Base-by-base conservation (phyloP, 139 green algal species). In the Tetradesmus lagerheimii region DNA sequence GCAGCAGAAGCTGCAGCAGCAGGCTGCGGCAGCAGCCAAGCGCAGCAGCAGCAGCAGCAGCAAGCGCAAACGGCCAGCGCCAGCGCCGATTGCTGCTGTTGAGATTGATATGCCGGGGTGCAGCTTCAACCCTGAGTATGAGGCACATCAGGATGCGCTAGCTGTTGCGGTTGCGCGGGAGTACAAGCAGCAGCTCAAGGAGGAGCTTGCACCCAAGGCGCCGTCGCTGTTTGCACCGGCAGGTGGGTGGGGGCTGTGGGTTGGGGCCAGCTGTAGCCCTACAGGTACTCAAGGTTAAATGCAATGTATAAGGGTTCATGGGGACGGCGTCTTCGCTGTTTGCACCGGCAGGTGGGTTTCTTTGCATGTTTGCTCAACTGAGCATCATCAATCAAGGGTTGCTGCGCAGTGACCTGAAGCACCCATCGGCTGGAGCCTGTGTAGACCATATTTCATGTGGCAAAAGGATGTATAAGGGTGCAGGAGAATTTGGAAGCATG, bases 91-190 rank as follows among this genome's bases (percentile, higher is more conserved):
- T 38, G 82, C 88, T 37, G 90, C 94, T 20, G 92, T 98, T 29
- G 95, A 98, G 87, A 89, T 98, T 6, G 95, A 96, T 66, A 39
- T 89, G 16, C 92, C 97, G 0, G 97, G 97, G 45, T 98, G 95
- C 91, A 98, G 96, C 11, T 98, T 96, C 93, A 99, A 99, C 90
- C 97, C 97, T 0, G 91, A 94, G 14, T 45, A 25, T 0, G 94
- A 94, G 89, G 84, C 94, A 71, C 94, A 97, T 84, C 95, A 98
- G 92, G 97, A 99, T 62, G 97, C 95, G 4, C 67, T 99, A 75
- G 96, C 95, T 31, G 85, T 90, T 35, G 93, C 96, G 39, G 97
- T 99, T 53, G 97, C 97, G 0, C 81, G 81, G 4, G 97, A 98
- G 87, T 93, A 96, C 87, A 90, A 92, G 66, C 97, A 97, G 83